Conservation (phyloP, 1,284 basidiomycete species). For the Naganishia sp. region DNA sequence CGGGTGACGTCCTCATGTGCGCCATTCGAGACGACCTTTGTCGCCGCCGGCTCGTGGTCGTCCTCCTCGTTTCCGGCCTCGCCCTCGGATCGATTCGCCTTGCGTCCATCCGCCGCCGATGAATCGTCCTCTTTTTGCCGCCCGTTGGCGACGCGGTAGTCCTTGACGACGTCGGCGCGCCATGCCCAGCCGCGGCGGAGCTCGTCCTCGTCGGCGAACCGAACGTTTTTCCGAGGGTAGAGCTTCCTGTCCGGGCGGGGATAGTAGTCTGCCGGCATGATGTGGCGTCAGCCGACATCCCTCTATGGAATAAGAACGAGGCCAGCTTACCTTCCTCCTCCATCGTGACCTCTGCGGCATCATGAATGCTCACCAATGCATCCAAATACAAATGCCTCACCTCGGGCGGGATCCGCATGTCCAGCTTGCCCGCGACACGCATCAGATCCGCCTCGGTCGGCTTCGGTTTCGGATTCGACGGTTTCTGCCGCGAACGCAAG, state of each 20-base stretch:
- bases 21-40: conserved; percentile 13
- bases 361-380: conserved; percentile 27
- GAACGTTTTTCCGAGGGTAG: conserved; percentile 38
- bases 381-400: conserved; percentile 19
- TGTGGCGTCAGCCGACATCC: not conserved
- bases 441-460: conserved; percentile 26
- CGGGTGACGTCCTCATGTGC: conserved; percentile 7
- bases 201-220: conserved; percentile 37
- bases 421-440: conserved; percentile 16
- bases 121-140: conserved; percentile 28
- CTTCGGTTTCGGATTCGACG: conserved; percentile 26
- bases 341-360: conserved; percentile 27
- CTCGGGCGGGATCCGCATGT: conserved; percentile 23
- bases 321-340: conserved; percentile 18
- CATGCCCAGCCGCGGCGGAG: conserved; percentile 39
- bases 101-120: conserved; percentile 8
- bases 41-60: not conserved
- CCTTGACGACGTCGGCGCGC: conserved; percentile 33
- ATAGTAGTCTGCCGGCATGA: conserved; percentile 37
- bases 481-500: conserved; percentile 12
- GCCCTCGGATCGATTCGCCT: conserved; percentile 2
- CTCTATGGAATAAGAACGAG: not conserved
- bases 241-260: conserved; percentile 35
- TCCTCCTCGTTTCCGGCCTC: not conserved
- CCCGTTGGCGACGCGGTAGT: conserved; percentile 6